These are phyloP conservation scores for Trichoderma polysporum DNA, from an alignment of 2,329 filamentous ascomycete species.

Conservation along the genomic window DNA sequence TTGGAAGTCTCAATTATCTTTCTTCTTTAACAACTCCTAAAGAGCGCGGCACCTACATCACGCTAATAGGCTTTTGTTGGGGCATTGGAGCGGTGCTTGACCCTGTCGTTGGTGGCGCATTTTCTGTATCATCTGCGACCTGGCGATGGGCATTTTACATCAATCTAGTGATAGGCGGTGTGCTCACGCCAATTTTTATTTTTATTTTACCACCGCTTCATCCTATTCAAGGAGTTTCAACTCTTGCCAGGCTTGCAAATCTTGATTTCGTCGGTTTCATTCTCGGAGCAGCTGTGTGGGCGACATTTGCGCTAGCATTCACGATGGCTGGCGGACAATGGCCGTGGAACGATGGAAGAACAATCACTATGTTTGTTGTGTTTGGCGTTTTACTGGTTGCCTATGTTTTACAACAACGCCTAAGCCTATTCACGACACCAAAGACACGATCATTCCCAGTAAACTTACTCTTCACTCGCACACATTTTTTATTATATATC, in stretches of 20 bases:
- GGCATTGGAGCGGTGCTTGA: slow-evolving; percentile 25
- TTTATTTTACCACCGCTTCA: not conserved
- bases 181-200: not conserved
- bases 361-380: not conserved
- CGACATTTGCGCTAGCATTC: not conserved
- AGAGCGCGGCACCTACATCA: no score
- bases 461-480: not conserved
- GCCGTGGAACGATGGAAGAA: not conserved
- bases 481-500: not conserved
- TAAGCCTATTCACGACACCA: not conserved
- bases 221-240: not conserved
- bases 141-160: slow-evolving; percentile 52
- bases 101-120: slow-evolving; percentile 43
- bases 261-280: not conserved
- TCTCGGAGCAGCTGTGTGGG: not conserved
- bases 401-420: not conserved
- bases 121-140: slow-evolving; percentile 36
- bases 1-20: not conserved
- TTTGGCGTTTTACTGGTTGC: not conserved
- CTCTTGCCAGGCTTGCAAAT: not conserved
- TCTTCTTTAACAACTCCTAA: no score
- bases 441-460: not conserved
- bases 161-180: slow-evolving; percentile 44
- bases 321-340: not conserved
- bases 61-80: no score